Evolutionary conservation across 73 alveolate species (phyloP).

Genomic region (Paramecium octaurelia): DNA sequence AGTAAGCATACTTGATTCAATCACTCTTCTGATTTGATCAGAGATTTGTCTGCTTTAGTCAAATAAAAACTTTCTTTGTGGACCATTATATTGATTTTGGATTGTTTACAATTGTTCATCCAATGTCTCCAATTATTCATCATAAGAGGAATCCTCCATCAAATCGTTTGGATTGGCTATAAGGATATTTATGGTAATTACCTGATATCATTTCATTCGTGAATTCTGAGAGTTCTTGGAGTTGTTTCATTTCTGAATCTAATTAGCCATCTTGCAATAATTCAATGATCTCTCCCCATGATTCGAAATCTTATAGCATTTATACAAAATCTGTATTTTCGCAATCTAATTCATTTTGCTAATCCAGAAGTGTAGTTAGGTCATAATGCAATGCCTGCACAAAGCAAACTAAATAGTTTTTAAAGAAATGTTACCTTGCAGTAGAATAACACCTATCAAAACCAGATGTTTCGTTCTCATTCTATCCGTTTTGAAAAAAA

Average conservation of each 20-base stretch:
- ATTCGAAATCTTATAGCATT: not conserved
- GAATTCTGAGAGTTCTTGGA: not conserved
- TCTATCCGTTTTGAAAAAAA: not conserved
- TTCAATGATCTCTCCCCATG: slow-evolving; percentile 4
- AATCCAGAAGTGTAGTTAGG: not conserved
- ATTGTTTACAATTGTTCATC: not conserved
- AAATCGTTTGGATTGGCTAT: not conserved
- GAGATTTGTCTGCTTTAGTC: not conserved
- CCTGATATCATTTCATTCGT: slow-evolving; percentile 9
- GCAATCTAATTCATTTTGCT: slow-evolving; percentile 17
- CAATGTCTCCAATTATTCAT: not conserved
- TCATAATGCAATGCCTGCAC: slow-evolving; percentile 1
- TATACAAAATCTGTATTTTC: slow-evolving; percentile 14
- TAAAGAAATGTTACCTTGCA: not conserved
- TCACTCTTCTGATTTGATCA: not conserved
- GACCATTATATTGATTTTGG: not conserved
- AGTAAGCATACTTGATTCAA: not conserved
- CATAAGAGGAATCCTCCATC: not conserved
- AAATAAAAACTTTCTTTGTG: not conserved
- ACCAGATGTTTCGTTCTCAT: slow-evolving; percentile 26
- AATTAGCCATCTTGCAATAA: not conserved
- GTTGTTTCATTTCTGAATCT: not conserved
- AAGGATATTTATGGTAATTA: not conserved
- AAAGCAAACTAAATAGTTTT: slow-evolving; percentile 18
- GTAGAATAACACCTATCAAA: not conserved